Conservation (phyloP, 495 filamentous ascomycete species). For the Opeltia flavorubescens region DNA sequence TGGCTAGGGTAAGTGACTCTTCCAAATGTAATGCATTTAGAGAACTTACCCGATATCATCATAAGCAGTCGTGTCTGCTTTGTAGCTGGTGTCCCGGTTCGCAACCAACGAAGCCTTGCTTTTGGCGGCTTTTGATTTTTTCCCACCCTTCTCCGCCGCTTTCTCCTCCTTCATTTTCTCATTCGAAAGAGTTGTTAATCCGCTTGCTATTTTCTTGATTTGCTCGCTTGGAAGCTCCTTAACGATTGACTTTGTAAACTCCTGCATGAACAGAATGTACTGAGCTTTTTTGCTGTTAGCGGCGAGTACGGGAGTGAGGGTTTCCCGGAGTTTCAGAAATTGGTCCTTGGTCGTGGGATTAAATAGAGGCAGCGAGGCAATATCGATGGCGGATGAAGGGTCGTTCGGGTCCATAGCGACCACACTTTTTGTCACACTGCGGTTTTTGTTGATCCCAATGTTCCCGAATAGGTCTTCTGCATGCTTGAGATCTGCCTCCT, state of each 20-base stretch:
- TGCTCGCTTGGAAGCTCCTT: constrained; percentile 82
- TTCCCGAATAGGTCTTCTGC: constrained; percentile 82
- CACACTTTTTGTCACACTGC: constrained; percentile 50
- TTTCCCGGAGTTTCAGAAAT: constrained; percentile 61
- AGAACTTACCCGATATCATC: constrained; percentile 16
- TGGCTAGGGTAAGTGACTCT: constrained; percentile 2
- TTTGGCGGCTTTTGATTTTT: constrained; percentile 93
- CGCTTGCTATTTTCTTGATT: constrained; percentile 86
- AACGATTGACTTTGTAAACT: constrained; percentile 73
- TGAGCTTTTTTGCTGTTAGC: constrained; percentile 74
- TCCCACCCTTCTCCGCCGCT: constrained; percentile 79
- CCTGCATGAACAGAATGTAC: constrained; percentile 77
- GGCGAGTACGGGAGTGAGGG: constrained; percentile 59
- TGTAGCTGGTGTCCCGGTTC: constrained; percentile 43
- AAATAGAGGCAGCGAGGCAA: constrained; percentile 68
- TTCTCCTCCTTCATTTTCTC: constrained; percentile 99
- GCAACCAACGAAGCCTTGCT: constrained; percentile 75
- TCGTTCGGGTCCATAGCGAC: constrained; percentile 51
- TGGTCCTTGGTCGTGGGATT: constrained; percentile 76
- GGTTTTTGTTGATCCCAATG: constrained; percentile 55
- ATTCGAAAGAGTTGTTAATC: constrained; percentile 72
- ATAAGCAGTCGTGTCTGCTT: constrained; percentile 58
- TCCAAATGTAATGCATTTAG: neutral
- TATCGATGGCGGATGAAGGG: constrained; percentile 64
- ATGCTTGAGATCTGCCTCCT: constrained; percentile 80